These are phyloP conservation scores for Leccinum laetum DNA, from an alignment of 1,284 basidiomycete genomes.

Conservation along the genomic window DNA sequence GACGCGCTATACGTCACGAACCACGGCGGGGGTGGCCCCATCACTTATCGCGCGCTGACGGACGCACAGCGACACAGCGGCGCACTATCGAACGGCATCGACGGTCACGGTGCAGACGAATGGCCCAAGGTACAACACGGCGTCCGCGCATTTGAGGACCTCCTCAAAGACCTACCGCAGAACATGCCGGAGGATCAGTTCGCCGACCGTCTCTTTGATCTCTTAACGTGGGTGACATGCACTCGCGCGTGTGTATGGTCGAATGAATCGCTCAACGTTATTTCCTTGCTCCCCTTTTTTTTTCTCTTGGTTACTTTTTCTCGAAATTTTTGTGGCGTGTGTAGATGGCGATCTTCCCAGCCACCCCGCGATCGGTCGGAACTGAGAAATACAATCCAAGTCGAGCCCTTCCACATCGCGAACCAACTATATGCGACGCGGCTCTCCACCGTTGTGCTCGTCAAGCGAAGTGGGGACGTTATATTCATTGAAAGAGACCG, in stretches of 20 bases:
- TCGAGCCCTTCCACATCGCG: constrained; percentile 44
- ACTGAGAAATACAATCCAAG: constrained; percentile 61
- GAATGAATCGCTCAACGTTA: constrained; percentile 10
- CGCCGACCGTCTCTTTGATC: constrained; percentile 55
- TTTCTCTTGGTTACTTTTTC: not conserved
- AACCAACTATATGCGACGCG: constrained; percentile 62
- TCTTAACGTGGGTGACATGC: constrained; percentile 56
- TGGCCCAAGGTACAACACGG: constrained; percentile 77
- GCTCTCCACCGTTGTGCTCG: constrained; percentile 68
- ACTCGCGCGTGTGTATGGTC: not conserved
- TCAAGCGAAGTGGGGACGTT: constrained; percentile 58
- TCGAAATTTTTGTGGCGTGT: not conserved
- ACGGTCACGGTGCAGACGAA: constrained; percentile 50
- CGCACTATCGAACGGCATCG: constrained; percentile 73
- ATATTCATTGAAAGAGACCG: constrained; percentile 72
- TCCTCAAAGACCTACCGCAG: constrained; percentile 37
- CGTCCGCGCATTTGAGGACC: constrained; percentile 41
- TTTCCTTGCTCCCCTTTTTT: not conserved
- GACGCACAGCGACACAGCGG: constrained; percentile 48
- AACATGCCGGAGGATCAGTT: constrained; percentile 50
- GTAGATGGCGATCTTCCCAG: constrained; percentile 49
- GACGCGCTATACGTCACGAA: constrained; percentile 65
- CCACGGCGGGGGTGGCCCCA: constrained; percentile 58
- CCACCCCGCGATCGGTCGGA: constrained; percentile 49
- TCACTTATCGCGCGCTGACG: constrained; percentile 53